Percentiles rank a stretch among this genome's conserved stretches.
Evolutionary conservation across 78 protist species (phyloP).

Genomic region (Speleostelium caveatum): DNA sequence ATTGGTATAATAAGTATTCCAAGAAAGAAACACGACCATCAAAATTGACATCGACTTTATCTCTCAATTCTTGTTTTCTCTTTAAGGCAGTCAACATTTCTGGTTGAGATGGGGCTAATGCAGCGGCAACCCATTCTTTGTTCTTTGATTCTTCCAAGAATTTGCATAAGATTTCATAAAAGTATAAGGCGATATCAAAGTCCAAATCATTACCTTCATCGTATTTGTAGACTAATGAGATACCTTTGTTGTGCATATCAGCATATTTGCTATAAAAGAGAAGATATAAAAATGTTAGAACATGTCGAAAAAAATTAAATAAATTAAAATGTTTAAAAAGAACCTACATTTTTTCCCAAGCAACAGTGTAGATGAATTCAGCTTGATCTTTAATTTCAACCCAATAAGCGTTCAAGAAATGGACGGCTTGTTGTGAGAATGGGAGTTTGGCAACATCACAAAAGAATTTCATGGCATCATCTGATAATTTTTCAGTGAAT

Average conservation of each 20-base stretch:
- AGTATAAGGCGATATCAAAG: conserved; percentile 84
- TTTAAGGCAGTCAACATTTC: conserved; percentile 84
- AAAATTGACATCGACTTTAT: conserved; percentile 87
- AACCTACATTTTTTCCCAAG: conserved; percentile 24
- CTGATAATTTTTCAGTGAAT: conserved; percentile 81
- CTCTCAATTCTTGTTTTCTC: conserved; percentile 86
- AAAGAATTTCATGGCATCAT: conserved; percentile 79
- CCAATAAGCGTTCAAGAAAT: conserved; percentile 87
- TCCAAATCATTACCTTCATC: conserved; percentile 86
- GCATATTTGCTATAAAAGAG: conserved; percentile 85
- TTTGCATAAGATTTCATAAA: conserved; percentile 82
- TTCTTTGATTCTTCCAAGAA: conserved; percentile 85
- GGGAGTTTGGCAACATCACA: conserved; percentile 44
- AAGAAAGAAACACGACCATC: conserved; percentile 87
- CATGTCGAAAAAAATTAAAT: not conserved
- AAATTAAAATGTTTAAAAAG: not conserved
- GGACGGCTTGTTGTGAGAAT: conserved; percentile 88
- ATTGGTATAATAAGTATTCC: conserved; percentile 85
- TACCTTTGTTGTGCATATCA: conserved; percentile 86
- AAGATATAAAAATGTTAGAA: conserved; percentile 13
- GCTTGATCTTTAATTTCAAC: conserved; percentile 62
- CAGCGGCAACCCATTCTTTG: not conserved
- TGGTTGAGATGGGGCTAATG: conserved; percentile 58
- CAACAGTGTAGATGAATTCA: conserved; percentile 81
- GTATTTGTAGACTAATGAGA: conserved; percentile 78